Evolutionary conservation across 169 alveolate species (phyloP).

Genomic region (Plasmodium cynomolgi): DNA sequence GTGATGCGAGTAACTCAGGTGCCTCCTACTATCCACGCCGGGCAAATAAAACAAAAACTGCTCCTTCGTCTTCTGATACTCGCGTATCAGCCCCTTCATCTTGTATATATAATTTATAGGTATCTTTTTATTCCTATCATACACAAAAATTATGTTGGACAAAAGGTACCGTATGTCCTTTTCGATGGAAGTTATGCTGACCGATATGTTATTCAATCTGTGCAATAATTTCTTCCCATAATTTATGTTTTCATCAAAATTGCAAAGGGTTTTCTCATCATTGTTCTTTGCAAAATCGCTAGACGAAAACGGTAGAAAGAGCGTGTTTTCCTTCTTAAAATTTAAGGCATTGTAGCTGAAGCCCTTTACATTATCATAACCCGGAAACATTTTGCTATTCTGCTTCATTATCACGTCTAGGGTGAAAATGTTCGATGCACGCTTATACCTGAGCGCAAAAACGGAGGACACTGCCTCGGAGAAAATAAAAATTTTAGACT

Average conservation of each 20-base stretch:
- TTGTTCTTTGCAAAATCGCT: neutral
- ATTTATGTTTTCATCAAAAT: conserved; percentile 35
- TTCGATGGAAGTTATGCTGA: conserved; percentile 52
- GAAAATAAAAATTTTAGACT: conserved; percentile 66
- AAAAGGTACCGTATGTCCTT: conserved; percentile 42
- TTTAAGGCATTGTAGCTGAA: conserved; percentile 21
- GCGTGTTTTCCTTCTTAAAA: conserved; percentile 19
- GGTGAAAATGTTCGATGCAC: conserved; percentile 31
- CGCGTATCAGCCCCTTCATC: conserved; percentile 39
- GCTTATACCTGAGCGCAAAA: conserved; percentile 46
- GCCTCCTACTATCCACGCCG: conserved; percentile 2
- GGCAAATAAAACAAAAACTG: conserved; percentile 32
- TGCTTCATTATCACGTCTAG: conserved; percentile 59
- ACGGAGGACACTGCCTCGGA: conserved; percentile 63
- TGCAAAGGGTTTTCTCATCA: conserved; percentile 20
- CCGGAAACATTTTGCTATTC: conserved; percentile 21
- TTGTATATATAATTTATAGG: conserved; percentile 52
- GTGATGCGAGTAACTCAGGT: conserved; percentile 10
- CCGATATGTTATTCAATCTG: conserved; percentile 46
- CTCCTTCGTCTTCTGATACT: conserved; percentile 57
- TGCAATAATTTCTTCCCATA: conserved; percentile 51
- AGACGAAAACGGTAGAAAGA: conserved; percentile 47
- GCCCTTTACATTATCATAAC: conserved; percentile 19
- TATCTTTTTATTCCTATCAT: conserved; percentile 39
- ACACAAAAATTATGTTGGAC: conserved; percentile 34